A percentile compares a stretch with the other conserved stretches of the same genome.
phyloP scores from a whole-genome alignment of 2,329 filamentous ascomycete species.

The Colletotrichum camelliae region DNA sequence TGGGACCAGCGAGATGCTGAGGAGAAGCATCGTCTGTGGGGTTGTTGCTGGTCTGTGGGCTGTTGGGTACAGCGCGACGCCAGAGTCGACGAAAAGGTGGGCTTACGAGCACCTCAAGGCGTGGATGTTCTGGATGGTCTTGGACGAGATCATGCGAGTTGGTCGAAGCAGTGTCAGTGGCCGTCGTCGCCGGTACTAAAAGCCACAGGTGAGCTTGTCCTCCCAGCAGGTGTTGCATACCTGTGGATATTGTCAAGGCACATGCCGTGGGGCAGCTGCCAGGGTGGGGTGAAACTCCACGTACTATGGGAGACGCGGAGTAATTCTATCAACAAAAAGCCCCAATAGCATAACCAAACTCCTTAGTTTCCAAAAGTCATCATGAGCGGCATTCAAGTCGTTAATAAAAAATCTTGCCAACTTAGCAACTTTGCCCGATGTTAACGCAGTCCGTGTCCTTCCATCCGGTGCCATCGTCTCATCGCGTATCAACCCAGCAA shows the following conservation, averaged over 20 bases:
- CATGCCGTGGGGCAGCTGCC: neutral
- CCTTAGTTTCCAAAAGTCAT: neutral
- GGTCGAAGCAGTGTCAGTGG: constrained; percentile 2
- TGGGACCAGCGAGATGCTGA: constrained; percentile 22
- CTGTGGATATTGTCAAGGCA: neutral
- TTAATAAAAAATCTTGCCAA: neutral
- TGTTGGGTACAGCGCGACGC: constrained; percentile 24
- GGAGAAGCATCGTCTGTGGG: constrained; percentile 18
- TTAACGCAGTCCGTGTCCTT: too few species aligned
- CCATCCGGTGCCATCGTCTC: neutral
- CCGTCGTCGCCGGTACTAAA: neutral
- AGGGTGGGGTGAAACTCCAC: too few species aligned
- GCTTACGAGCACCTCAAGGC: constrained; percentile 27
- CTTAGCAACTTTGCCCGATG: fast-evolving
- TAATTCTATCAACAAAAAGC: neutral
- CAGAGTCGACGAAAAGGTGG: constrained; percentile 20
- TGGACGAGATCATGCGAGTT: constrained; percentile 25
- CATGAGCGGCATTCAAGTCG: fast-evolving
- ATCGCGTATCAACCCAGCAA: neutral
- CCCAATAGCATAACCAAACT: neutral
- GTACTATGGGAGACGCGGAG: neutral
- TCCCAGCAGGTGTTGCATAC: neutral
- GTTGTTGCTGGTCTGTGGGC: constrained; percentile 24
- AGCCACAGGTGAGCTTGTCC: neutral
- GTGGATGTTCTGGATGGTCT: constrained; percentile 21